These are phyloP conservation scores for Paramecium tetraurelia DNA, from an alignment of 73 alveolate species.

Conservation along the genomic window DNA sequence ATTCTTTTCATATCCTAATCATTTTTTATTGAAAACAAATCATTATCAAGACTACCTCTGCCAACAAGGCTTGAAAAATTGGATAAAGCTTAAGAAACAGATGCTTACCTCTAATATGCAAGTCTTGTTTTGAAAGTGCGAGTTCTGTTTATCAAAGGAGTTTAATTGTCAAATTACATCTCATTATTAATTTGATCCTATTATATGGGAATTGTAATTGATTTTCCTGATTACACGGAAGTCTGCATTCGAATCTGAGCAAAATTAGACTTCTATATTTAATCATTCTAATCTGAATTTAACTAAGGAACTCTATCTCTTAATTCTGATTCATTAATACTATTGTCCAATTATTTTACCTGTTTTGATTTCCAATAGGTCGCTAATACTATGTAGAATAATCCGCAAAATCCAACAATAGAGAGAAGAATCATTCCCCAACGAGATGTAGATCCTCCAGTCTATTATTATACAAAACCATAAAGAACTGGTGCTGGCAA, in stretches of 20 bases:
- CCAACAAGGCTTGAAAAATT: background rate
- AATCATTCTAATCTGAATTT: background rate
- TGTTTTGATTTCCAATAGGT: background rate
- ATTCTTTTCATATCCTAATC: background rate
- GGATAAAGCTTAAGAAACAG: background rate
- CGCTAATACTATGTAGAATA: background rate
- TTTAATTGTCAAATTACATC: background rate
- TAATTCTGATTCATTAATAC: background rate
- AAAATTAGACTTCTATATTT: background rate
- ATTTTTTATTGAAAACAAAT: background rate
- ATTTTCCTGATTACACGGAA: background rate
- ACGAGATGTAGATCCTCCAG: conserved; percentile 24
- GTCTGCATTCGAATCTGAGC: background rate
- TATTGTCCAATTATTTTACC: background rate
- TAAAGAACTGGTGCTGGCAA: conserved; percentile 94
- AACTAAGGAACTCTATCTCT: background rate
- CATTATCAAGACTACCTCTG: background rate
- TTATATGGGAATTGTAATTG: background rate
- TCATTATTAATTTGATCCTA: background rate
- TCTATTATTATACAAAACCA: conserved; percentile 68
- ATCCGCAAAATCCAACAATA: background rate
- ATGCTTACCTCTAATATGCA: background rate
- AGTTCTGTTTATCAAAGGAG: background rate
- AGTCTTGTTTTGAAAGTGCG: background rate
- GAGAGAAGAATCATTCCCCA: conserved; percentile 25